Evolutionary conservation across 1,139 yeast species (phyloP).

Genomic region (Hansenula sp.): DNA sequence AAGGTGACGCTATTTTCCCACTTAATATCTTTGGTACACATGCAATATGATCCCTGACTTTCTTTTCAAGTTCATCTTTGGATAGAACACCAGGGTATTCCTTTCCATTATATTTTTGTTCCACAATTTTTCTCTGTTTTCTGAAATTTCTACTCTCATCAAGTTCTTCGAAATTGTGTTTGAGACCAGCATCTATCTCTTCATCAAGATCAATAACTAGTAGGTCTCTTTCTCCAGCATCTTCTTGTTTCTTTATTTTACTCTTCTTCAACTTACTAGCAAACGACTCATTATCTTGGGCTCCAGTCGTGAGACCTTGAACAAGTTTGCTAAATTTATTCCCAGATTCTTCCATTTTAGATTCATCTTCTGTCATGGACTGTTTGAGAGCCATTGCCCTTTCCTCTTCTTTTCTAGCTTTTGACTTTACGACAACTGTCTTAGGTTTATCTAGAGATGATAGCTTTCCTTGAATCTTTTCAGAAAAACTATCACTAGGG

Average conservation of each 20-base stretch:
- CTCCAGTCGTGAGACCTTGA: too few species aligned
- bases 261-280: constrained; percentile 3
- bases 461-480: too few species aligned
- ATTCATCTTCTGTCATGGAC: too few species aligned
- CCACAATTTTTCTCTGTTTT: constrained; percentile 9
- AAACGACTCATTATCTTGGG: not conserved
- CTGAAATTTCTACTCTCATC: constrained; percentile 13
- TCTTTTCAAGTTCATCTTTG: constrained; percentile 22
- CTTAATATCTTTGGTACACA: constrained; percentile 39
- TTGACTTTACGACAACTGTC: too few species aligned
- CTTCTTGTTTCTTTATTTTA: not conserved
- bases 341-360: too few species aligned
- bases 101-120: constrained; percentile 11
- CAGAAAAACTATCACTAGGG: too few species aligned
- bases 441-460: not conserved
- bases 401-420: too few species aligned
- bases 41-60: constrained; percentile 29
- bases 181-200: constrained; percentile 9
- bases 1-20: constrained; percentile 41
- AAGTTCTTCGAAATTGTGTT: constrained; percentile 11
- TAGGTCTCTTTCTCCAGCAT: not conserved
- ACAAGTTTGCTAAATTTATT: too few species aligned
- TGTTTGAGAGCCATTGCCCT: too few species aligned
- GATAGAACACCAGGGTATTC: constrained; percentile 13
- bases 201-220: constrained; percentile 8